Conservation (phyloP, 306 rosid species). For the Dalbergia cochinchinensis region DNA sequence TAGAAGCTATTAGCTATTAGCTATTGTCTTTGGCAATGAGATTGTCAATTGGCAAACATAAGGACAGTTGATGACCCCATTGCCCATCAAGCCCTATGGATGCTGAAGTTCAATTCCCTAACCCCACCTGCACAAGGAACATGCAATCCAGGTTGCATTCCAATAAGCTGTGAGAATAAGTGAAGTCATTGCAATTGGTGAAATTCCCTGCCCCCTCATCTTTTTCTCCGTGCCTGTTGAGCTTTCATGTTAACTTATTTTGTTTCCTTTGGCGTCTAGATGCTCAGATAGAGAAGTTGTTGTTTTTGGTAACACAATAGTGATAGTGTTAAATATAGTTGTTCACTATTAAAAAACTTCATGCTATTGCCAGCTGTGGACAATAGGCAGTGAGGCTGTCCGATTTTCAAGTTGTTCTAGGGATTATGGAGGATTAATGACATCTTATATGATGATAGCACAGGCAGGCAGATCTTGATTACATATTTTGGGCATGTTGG, state of each 20-base stretch:
- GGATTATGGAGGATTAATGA: neutral
- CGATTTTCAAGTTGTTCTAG: neutral
- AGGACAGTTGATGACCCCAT: neutral
- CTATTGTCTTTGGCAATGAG: conserved; percentile 33
- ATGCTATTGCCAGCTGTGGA: neutral
- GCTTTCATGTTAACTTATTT: conserved; percentile 12
- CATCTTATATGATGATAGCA: conserved; percentile 32
- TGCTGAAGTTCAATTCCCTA: conserved; percentile 2
- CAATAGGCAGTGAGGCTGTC: neutral
- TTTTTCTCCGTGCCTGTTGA: neutral
- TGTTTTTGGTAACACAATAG: conserved; percentile 16
- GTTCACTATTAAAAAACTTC: too few relatives aligned
- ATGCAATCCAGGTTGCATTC: neutral
- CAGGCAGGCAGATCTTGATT: neutral
- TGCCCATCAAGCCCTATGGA: neutral
- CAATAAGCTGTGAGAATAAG: neutral
- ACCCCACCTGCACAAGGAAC: neutral
- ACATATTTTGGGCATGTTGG: neutral
- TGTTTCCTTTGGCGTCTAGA: conserved; percentile 8
- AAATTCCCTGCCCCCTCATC: neutral
- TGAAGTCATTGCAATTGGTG: conserved; percentile 14
- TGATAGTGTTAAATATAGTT: neutral
- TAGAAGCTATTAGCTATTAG: conserved; percentile 11
- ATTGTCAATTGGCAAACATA: conserved; percentile 28
- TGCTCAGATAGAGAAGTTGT: conserved; percentile 12